Conservation (phyloP, 2,329 filamentous ascomycete species). For the Cladophialophora carrionii region DNA sequence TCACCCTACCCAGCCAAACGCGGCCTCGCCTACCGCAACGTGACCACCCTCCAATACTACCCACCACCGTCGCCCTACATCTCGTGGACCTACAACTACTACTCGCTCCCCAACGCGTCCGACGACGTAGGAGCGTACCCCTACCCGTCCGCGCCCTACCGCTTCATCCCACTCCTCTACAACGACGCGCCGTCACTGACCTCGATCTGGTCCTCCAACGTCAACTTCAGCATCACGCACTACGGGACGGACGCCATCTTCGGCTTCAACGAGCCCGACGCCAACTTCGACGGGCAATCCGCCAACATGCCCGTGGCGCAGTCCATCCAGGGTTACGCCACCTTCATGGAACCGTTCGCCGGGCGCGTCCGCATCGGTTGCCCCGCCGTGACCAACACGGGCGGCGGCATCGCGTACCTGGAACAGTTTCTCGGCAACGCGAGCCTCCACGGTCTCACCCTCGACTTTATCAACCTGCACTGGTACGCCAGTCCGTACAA, state of each 20-base stretch:
- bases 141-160: slow-evolving; percentile 40
- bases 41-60: slow-evolving; percentile 33
- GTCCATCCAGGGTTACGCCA: slow-evolving; percentile 44
- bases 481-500: slow-evolving; percentile 49
- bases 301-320: slow-evolving; percentile 45
- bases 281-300: slow-evolving; percentile 41
- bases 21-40: slow-evolving; percentile 48
- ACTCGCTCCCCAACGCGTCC: slow-evolving; percentile 38
- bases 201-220: slow-evolving; percentile 46
- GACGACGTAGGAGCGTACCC: slow-evolving; percentile 46
- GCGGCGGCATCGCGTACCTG: slow-evolving; percentile 46
- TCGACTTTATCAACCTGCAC: slow-evolving; percentile 50
- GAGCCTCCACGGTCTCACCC: slow-evolving; percentile 40
- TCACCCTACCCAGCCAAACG: slow-evolving; percentile 38
- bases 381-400: slow-evolving; percentile 47
- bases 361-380: slow-evolving; percentile 48
- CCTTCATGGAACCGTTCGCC: slow-evolving; percentile 47
- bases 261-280: slow-evolving; percentile 54
- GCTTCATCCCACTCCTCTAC: slow-evolving; percentile 62
- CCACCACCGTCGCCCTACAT: slow-evolving; percentile 35
- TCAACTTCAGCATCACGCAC: slow-evolving; percentile 44
- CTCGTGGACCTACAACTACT: slow-evolving; percentile 54
- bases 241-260: slow-evolving; percentile 46
- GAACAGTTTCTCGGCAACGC: slow-evolving; percentile 47
- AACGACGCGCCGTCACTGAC: slow-evolving; percentile 49